These are phyloP conservation scores for Pharnaceum exiguum DNA, from an alignment of 148 eudicot species.

Conservation along the genomic window DNA sequence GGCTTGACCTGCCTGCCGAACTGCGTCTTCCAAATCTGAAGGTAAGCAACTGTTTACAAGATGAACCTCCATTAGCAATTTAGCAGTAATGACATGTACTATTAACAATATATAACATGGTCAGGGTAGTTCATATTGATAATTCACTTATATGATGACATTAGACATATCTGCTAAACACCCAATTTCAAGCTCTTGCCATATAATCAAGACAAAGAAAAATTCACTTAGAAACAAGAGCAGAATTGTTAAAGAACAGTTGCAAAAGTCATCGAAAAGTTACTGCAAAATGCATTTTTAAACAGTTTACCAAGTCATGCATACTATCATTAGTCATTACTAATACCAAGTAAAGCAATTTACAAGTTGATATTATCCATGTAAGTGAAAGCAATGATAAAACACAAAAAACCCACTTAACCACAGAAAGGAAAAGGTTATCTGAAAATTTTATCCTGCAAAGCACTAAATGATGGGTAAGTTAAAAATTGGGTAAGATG, in stretches of 20 bases:
- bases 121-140: background rate
- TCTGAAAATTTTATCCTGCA: background rate
- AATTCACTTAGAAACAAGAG: background rate
- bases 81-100: background rate
- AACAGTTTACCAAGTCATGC: too few species aligned
- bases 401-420: background rate
- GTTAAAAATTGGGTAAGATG: background rate
- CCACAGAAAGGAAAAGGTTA: background rate
- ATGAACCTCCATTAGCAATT: background rate
- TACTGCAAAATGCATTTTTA: too few species aligned
- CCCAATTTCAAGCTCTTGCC: background rate
- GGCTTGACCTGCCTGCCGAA: conserved; percentile 86
- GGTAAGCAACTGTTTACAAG: conserved; percentile 76
- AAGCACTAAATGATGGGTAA: background rate
- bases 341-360: background rate
- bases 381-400: too few species aligned
- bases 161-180: background rate
- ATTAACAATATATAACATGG: too few species aligned
- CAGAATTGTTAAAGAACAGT: too few species aligned
- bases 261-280: too few species aligned
- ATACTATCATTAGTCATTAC: too few species aligned
- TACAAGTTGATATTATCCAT: background rate
- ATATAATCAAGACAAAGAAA: background rate
- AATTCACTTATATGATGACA: background rate
- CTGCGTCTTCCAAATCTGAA: conserved; percentile 92